Evolutionary conservation across 2,329 filamentous ascomycete species (phyloP), one percentile per base, ranked within the genome.

Genomic region (Arthrobotrys conoides): DNA sequence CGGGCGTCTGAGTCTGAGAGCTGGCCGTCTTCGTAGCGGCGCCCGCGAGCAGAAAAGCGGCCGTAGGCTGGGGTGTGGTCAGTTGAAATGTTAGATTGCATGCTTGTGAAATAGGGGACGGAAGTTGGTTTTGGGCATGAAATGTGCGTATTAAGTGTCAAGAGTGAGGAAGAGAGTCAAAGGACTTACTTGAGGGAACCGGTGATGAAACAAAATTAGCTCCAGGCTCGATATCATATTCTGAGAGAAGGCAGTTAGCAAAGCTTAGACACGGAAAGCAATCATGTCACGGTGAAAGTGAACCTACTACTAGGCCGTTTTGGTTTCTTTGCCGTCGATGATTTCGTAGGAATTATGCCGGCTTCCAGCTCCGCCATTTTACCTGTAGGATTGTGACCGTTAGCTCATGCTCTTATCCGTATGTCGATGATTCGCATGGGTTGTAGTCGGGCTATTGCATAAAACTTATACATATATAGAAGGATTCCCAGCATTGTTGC

Each of bases 351-450:
- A 24, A 75, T 75, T n/a, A 79, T 79, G 36, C 76, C 76, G 14
- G 69, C 70, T 66, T 79, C 76, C 57, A 75, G 51, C 18, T 73
- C 76, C 2, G 64, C 70, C 76, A 79, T 79, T 73, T 79, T 79
- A 30, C 70, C 76, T 79, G 61, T 16, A 75, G 18, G 38, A 36
- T 30, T 53, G 61, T 20, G 59, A 70, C 6, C 18, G 14, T 71
- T 59, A 73, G 68, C 46, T 66, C 22, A 30, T 20, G 27, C 18
- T 8, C 27, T n/a, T 59, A 66, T 38, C 46, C 71, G 36, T 38
- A 16, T 20, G 27, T 44, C 36, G 20, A 22, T 55, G 53, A 51
- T 14, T 48, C 12, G 27, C 14, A 38, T 44, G 22, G 53, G 14
- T 38, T 30, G 5, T 20, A 12, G 14, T 1, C 41, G 51, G 33